These are phyloP conservation scores for Axilococcus clingmanii DNA, from an alignment of 139 green algal species.

Conservation along the genomic window DNA sequence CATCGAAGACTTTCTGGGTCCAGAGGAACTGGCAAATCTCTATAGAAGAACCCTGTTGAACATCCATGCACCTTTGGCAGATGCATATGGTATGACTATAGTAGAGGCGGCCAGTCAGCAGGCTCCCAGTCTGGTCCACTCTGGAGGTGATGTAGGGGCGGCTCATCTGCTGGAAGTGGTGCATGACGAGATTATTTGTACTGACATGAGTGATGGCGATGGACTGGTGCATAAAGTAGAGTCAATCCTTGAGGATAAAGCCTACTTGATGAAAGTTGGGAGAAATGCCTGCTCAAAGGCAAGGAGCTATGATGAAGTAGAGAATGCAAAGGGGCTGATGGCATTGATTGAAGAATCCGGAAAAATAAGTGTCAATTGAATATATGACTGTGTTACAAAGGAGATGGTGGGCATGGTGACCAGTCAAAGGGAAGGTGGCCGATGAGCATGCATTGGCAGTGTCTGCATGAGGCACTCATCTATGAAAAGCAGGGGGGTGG, in stretches of 20 bases:
- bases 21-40: slow-evolving; percentile 44
- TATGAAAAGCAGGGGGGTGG: no score
- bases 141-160: slow-evolving; percentile 39
- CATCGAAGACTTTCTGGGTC: slow-evolving; percentile 50
- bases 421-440: no score
- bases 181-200: slow-evolving; percentile 34
- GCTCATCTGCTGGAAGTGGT: slow-evolving; percentile 41
- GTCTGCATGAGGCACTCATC: no score
- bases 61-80: slow-evolving; percentile 62
- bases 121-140: slow-evolving; percentile 50
- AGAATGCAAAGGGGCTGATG: slow-evolving; percentile 34
- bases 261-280: slow-evolving; percentile 10
- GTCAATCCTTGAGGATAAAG: slow-evolving; percentile 11
- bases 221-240: slow-evolving; percentile 17
- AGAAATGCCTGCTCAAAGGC: slow-evolving; percentile 20
- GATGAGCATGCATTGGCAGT: no score
- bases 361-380: no score
- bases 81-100: slow-evolving; percentile 79
- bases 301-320: slow-evolving; percentile 38
- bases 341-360: no score
- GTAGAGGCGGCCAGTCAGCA: slow-evolving; percentile 78
- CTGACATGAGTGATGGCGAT: slow-evolving; percentile 16
- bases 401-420: no score
- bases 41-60: slow-evolving; percentile 62
- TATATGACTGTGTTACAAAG: no score